phyloP scores from a whole-genome alignment of 208 protist genomes.

The Leishmania arabica region DNA sequence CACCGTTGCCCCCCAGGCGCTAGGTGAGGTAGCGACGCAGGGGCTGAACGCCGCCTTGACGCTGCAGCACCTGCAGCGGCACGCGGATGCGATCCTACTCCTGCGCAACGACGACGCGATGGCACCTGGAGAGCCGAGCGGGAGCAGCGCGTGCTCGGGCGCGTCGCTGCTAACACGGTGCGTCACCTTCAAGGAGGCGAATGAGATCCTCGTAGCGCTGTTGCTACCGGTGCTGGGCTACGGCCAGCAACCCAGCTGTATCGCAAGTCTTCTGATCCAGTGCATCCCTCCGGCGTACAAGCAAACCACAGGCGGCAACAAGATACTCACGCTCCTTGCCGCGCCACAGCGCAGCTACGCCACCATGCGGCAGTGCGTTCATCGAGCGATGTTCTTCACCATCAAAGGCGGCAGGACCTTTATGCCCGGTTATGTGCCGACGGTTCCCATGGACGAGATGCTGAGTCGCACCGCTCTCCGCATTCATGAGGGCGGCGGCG shows the following conservation, averaged over 20 bases:
- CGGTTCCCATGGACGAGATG: slow-evolving; percentile 51
- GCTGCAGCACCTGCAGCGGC: slow-evolving; percentile 58
- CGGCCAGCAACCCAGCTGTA: slow-evolving; percentile 32
- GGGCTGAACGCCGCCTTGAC: slow-evolving; percentile 80
- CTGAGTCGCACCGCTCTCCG: slow-evolving; percentile 37
- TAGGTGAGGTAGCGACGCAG: slow-evolving; percentile 79
- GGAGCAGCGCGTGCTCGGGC: slow-evolving; percentile 32
- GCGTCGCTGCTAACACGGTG: slow-evolving; percentile 47
- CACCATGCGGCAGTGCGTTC: slow-evolving; percentile 43
- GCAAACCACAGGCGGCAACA: slow-evolving; percentile 43
- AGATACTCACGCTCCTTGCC: slow-evolving; percentile 71
- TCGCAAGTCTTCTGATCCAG: slow-evolving; percentile 45
- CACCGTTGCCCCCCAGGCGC: slow-evolving; percentile 65
- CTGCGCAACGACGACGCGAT: slow-evolving; percentile 85
- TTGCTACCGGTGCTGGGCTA: slow-evolving; percentile 77
- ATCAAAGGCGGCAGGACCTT: slow-evolving; percentile 51
- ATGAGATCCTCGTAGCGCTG: slow-evolving; percentile 78
- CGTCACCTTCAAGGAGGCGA: slow-evolving; percentile 80
- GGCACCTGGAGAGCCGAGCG: slow-evolving; percentile 28
- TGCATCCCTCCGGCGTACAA: slow-evolving; percentile 36
- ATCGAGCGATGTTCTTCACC: slow-evolving; percentile 55
- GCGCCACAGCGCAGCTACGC: slow-evolving; percentile 77
- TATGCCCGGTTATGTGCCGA: slow-evolving; percentile 61
- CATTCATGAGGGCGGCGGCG: not conserved
- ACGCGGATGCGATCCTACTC: slow-evolving; percentile 67